Base-by-base conservation (phyloP, 2,329 filamentous ascomycete genomes). In the Laburnicola sp. region DNA sequence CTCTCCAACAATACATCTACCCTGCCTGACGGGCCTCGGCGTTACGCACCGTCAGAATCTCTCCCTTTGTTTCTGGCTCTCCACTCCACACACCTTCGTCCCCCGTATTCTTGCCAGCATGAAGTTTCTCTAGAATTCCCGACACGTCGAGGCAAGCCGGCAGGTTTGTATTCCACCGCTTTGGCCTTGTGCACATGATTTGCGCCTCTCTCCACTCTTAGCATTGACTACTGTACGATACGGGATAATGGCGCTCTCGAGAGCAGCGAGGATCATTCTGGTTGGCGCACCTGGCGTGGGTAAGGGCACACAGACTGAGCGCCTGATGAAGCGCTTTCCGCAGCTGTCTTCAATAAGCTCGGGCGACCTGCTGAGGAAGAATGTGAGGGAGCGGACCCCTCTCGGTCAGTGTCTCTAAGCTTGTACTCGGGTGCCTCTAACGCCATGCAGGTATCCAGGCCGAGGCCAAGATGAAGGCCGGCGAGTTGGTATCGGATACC, bases 261-360 rank as follows among this genome's bases (percentile, higher is more conserved):
- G 82, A 76, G 93, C 94, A 51, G 94, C 94, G 48, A 88, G 94
- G 57, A 87, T 97, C 58, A 97, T 99, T 69, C 85, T 99, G 61
- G 85, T 99, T 64, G 94, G 94, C 64, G 92, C 93, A 45, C 94
- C 94, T n/a, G 92, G 92, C 51, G 94, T 96, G 50, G 94, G 94
- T 57, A 99, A 99, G 75, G 94, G 93, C 57, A 99, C 94, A 2
- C 94, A 99, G 78, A 91, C 90, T 45, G 89, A 96, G 73, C 86
- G 94, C 55, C 80, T 99, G 56, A 86, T 97, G 62, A 80, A 86
- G 62, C 86, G 89, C 60, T 99, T 94, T 70, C 90, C 92, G 3
- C 89, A 97, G 68, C 80, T 99, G 40, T 88, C 90, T 46, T 87
- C 91, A 16, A 93, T 99, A 73, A 96, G 91, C 75, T 96, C 94